Base-by-base conservation (phyloP, 768 basidiomycete species). In the Crepidotus variabilis region DNA sequence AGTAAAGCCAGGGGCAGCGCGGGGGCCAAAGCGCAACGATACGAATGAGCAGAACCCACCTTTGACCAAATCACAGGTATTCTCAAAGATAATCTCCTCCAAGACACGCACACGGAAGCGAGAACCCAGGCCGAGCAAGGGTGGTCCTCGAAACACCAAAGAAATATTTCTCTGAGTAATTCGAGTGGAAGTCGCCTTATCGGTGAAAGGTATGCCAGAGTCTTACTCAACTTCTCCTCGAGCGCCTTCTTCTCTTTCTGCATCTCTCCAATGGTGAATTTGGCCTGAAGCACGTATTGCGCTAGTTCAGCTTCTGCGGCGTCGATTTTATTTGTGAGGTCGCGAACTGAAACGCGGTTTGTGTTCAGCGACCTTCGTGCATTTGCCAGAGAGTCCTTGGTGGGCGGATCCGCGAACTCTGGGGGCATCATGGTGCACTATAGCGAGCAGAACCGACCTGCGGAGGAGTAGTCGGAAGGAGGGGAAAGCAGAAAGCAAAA, bases 61-160 rank as follows among this genome's bases (percentile, higher is more conserved):
- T 87, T 90, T 49, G 88, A 87, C 90, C 90, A 92, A 45, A 92
- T 69, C 43, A 63, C 76, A 4, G 89, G 90, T 69, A 88, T 88
- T 20, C 78, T 73, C 28, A 91, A 71, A 2, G 81, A 81, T 43
- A 88, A 74, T 51, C 78, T 74, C 52, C 90, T 75, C 90, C 90
- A 92, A 14, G 79, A 71, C 6, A 76, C 66, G 60, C 83, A 89
- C 2, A 91, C 88, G 0, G 86, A 80, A 2, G 87, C 78, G 43
- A 91, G 78, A 21, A 85, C 79, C 90, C 90, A 92, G 6, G 87
- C 86, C 64, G 81, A 84, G 64, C 85, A 86, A n/a, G 86, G 81
- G 66, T 87, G 77, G 54, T 82, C 81, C 54, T 87, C 83, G 60
- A 88, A 90, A 61, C 78, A 79, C 71, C 82, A 80, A 58, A 82